phyloP scores from a whole-genome alignment of 2,329 filamentous ascomycete species.

The Fusarium torreyae region DNA sequence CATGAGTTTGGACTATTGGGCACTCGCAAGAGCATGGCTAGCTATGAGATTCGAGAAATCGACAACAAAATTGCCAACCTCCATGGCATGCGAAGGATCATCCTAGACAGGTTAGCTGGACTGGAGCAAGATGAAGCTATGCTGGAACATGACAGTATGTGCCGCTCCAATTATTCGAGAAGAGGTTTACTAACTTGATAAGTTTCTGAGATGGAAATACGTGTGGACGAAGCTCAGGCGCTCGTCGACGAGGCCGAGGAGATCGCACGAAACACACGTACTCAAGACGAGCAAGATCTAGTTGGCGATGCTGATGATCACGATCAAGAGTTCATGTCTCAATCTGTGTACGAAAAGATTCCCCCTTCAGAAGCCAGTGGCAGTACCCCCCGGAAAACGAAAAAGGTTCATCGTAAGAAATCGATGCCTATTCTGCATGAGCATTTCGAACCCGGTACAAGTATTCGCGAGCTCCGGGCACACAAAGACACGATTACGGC shows the following conservation, averaged over 20 bases:
- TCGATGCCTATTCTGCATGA: slow-evolving; percentile 97
- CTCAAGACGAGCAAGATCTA: slow-evolving; percentile 68
- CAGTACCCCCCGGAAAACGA: slow-evolving; percentile 64
- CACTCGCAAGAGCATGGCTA: slow-evolving; percentile 97
- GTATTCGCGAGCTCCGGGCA: slow-evolving; percentile 89
- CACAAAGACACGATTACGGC: slow-evolving; percentile 91
- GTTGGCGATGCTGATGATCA: slow-evolving; percentile 66
- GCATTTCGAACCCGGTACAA: slow-evolving; percentile 90
- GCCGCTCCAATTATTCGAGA: not conserved
- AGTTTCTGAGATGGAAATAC: slow-evolving; percentile 75
- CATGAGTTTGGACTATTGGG: slow-evolving; percentile 92
- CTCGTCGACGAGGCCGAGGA: slow-evolving; percentile 72
- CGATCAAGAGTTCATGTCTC: slow-evolving; percentile 86
- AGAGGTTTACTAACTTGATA: slow-evolving; percentile 52
- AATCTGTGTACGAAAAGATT: slow-evolving; percentile 96
- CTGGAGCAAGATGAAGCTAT: slow-evolving; percentile 93
- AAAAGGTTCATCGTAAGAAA: slow-evolving; percentile 75
- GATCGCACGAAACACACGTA: slow-evolving; percentile 66
- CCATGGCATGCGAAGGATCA: slow-evolving; percentile 91
- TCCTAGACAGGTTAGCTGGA: slow-evolving; percentile 86
- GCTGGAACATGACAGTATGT: slow-evolving; percentile 88
- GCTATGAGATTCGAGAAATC: slow-evolving; percentile 94
- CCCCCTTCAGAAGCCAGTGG: slow-evolving; percentile 65
- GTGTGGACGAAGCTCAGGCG: slow-evolving; percentile 73
- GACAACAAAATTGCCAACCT: slow-evolving; percentile 97